Percentiles rank a stretch among this genome's conserved stretches.
Conservation (phyloP, 805 yeast species). For the Starmerella sp. region DNA sequence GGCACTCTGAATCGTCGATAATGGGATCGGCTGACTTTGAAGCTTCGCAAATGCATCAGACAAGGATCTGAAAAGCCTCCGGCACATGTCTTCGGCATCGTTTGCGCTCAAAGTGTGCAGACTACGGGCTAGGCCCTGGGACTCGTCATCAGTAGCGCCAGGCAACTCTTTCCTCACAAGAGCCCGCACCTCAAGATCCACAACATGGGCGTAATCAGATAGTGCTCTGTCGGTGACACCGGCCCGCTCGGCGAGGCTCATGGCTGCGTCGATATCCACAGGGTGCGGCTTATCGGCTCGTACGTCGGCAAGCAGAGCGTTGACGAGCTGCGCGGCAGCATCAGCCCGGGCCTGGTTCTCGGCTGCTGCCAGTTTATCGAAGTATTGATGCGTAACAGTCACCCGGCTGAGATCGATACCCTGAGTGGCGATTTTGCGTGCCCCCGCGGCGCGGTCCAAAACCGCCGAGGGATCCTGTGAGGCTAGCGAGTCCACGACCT, state of each 20-base stretch:
- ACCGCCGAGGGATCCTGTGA: background rate
- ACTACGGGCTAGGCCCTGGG: constrained; percentile 30
- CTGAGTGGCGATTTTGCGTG: background rate
- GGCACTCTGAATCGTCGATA: constrained; percentile 32
- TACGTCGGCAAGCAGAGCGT: constrained; percentile 26
- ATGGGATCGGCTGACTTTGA: background rate
- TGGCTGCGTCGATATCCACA: background rate
- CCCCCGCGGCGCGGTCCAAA: background rate
- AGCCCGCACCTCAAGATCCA: background rate
- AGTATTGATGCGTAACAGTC: constrained; percentile 41
- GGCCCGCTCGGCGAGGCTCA: background rate
- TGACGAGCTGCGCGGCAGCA: background rate
- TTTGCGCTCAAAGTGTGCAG: constrained; percentile 57
- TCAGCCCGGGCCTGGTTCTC: constrained; percentile 6
- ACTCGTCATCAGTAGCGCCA: constrained; percentile 2
- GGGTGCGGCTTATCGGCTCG: constrained; percentile 34
- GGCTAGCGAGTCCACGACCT: constrained; percentile 48
- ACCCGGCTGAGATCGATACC: constrained; percentile 24
- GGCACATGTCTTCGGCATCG: constrained; percentile 65
- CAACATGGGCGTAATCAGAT: background rate
- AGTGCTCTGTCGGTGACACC: background rate
- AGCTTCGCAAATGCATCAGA: background rate
- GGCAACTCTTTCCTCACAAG: background rate
- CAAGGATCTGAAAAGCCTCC: constrained; percentile 15
- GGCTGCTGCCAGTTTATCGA: constrained; percentile 36